Percentiles rank a stretch among this genome's conserved stretches.
Evolutionary conservation across 2,329 filamentous ascomycete species (phyloP).

Genomic region (Arthrobotrys sphaeroides): DNA sequence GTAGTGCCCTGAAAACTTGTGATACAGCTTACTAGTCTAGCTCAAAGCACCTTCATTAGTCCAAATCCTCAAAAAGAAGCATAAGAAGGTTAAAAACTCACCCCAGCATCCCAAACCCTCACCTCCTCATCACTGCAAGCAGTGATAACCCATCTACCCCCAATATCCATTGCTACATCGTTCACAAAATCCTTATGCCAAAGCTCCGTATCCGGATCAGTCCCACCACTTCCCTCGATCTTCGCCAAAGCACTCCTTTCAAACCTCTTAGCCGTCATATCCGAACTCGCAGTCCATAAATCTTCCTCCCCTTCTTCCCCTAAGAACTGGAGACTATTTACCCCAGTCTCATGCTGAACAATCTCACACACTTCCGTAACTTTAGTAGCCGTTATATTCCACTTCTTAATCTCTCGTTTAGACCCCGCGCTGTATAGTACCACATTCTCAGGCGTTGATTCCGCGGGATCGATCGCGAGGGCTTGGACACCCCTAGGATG

Average conservation of each 20-base stretch:
- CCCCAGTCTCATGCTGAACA: slow-evolving; percentile 85
- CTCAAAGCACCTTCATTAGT: background rate
- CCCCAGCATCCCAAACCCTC: slow-evolving; percentile 81
- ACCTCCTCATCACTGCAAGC: slow-evolving; percentile 91
- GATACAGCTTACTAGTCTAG: slow-evolving; percentile 75
- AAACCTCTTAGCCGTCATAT: slow-evolving; percentile 81
- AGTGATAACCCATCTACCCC: slow-evolving; percentile 81
- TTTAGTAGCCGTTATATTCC: slow-evolving; percentile 70
- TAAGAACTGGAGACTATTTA: slow-evolving; percentile 83
- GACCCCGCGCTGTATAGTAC: slow-evolving; percentile 82
- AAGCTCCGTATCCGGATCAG: slow-evolving; percentile 62
- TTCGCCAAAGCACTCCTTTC: slow-evolving; percentile 41
- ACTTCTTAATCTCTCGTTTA: slow-evolving; percentile 80
- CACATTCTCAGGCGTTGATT: slow-evolving; percentile 65
- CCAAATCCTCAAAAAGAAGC: background rate
- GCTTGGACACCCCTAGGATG: slow-evolving; percentile 80
- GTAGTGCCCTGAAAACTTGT: slow-evolving; percentile 82
- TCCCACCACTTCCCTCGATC: slow-evolving; percentile 30
- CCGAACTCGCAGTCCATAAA: slow-evolving; percentile 91
- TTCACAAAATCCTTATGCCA: slow-evolving; percentile 89
- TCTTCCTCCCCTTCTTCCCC: slow-evolving; percentile 70
- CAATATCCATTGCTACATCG: slow-evolving; percentile 75
- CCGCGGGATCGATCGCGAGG: slow-evolving; percentile 76
- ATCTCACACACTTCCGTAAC: slow-evolving; percentile 66
- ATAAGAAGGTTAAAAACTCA: slow-evolving; percentile 57